These are phyloP conservation scores for Yamadazyma trypodendri DNA, from an alignment of 1,139 yeast species.

Conservation along the genomic window DNA sequence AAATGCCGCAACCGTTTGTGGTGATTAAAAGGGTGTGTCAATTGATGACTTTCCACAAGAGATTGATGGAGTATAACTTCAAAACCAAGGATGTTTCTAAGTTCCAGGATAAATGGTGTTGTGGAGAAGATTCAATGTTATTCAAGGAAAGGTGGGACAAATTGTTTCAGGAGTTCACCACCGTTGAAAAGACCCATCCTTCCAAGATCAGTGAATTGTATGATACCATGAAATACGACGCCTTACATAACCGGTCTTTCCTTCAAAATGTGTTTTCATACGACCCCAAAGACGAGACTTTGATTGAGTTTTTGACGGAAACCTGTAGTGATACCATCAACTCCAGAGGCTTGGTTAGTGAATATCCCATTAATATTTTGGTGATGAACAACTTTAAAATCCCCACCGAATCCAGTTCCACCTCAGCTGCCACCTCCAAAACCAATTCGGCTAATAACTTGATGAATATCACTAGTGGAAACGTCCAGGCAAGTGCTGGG, in stretches of 20 bases:
- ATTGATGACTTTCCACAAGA: slow-evolving; percentile 88
- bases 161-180: slow-evolving; percentile 84
- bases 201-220: slow-evolving; percentile 93
- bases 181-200: slow-evolving; percentile 96
- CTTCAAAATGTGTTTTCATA: slow-evolving; percentile 80
- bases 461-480: slow-evolving; percentile 21
- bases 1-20: slow-evolving; percentile 94
- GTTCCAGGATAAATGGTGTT: slow-evolving; percentile 89
- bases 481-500: slow-evolving; percentile 53
- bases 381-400: slow-evolving; percentile 75
- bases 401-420: slow-evolving; percentile 29
- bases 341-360: slow-evolving; percentile 65
- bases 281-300: slow-evolving; percentile 52
- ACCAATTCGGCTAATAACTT: slow-evolving; percentile 30
- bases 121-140: slow-evolving; percentile 88
- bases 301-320: slow-evolving; percentile 34
- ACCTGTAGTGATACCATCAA: slow-evolving; percentile 54
- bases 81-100: slow-evolving; percentile 60
- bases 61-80: slow-evolving; percentile 82
- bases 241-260: slow-evolving; percentile 89
- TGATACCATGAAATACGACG: slow-evolving; percentile 98
- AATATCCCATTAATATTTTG: slow-evolving; percentile 75
- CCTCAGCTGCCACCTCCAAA: slow-evolving; percentile 12
- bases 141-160: slow-evolving; percentile 98
- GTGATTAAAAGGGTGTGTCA: slow-evolving; percentile 94